phyloP scores from a whole-genome alignment of 2,329 filamentous ascomycete genomes.

The Talaromyces islandicus region DNA sequence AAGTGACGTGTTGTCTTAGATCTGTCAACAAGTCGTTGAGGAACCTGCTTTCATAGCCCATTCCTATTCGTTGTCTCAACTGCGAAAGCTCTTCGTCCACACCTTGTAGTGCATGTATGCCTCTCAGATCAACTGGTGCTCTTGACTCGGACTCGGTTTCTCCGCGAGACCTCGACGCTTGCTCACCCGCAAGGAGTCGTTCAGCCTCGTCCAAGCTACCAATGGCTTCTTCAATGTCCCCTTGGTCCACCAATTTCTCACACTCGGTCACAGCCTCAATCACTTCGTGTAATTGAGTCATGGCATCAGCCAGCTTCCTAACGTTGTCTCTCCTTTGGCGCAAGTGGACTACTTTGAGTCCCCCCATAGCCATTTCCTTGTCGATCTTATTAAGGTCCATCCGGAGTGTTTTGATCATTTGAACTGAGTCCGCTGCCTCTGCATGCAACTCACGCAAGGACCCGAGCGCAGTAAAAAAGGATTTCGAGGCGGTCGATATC shows the following conservation, averaged over 20 bases:
- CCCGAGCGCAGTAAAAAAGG: slow-evolving; percentile 90
- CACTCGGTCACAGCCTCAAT: slow-evolving; percentile 69
- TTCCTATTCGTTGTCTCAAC: slow-evolving; percentile 75
- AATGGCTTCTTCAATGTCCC: slow-evolving; percentile 76
- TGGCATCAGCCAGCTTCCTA: slow-evolving; percentile 71
- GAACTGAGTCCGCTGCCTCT: slow-evolving; percentile 86
- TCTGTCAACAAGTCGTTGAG: slow-evolving; percentile 72
- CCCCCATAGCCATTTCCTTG: slow-evolving; percentile 76
- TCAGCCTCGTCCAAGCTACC: slow-evolving; percentile 73
- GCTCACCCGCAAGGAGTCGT: slow-evolving; percentile 69
- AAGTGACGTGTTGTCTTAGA: slow-evolving; percentile 70
- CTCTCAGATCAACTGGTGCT: slow-evolving; percentile 63
- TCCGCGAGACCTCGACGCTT: slow-evolving; percentile 28
- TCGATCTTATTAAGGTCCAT: slow-evolving; percentile 76
- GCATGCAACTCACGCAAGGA: slow-evolving; percentile 85
- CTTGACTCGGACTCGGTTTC: slow-evolving; percentile 23
- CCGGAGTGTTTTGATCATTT: slow-evolving; percentile 73
- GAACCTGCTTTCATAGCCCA: slow-evolving; percentile 77
- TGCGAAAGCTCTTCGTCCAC: slow-evolving; percentile 70
- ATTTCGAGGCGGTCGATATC: slow-evolving; percentile 90
- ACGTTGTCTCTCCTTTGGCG: slow-evolving; percentile 78
- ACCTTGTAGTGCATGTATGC: slow-evolving; percentile 71
- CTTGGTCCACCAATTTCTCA: slow-evolving; percentile 74
- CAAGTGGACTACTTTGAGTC: slow-evolving; percentile 78
- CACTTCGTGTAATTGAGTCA: slow-evolving; percentile 74